Evolutionary conservation across 768 basidiomycete genomes (phyloP).

Genomic region (Boletus patriciae): DNA sequence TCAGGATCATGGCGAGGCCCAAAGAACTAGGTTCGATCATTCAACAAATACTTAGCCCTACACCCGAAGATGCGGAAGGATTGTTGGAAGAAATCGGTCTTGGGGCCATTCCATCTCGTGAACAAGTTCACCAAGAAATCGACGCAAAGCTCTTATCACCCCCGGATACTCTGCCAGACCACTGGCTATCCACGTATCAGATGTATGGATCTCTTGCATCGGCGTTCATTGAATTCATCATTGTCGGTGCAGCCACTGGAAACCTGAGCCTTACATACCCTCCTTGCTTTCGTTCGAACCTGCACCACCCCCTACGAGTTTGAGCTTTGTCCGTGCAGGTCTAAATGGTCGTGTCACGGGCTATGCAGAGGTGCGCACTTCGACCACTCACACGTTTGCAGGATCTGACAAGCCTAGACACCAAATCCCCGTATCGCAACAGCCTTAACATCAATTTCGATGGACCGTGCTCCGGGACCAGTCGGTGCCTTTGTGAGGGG

Average conservation of each 20-base stretch:
- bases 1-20: conserved; percentile 15
- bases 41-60: conserved; percentile 48
- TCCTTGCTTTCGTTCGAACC: conserved; percentile 64
- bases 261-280: conserved; percentile 57
- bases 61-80: conserved; percentile 37
- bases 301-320: conserved; percentile 69
- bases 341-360: conserved; percentile 79
- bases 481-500: conserved; percentile 86
- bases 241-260: conserved; percentile 62
- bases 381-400: neutral
- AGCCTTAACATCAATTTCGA: conserved; percentile 80
- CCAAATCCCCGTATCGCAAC: conserved; percentile 55
- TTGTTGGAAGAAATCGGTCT: conserved; percentile 61
- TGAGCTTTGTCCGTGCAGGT: conserved; percentile 74
- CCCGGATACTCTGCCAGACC: conserved; percentile 58
- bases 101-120: conserved; percentile 52
- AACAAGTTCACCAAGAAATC: conserved; percentile 64
- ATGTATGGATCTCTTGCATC: conserved; percentile 51
- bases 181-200: conserved; percentile 82
- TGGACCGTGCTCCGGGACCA: conserved; percentile 81
- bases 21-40: conserved; percentile 34
- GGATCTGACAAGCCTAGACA: conserved; percentile 41
- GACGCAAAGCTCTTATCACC: conserved; percentile 77
- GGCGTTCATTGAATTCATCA: conserved; percentile 12
- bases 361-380: conserved; percentile 67